A percentile compares a stretch with the other conserved stretches of the same genome.
phyloP scores from a whole-genome alignment of 192 early-diverging fungal genomes.

The Linnemannia schmuckeri region DNA sequence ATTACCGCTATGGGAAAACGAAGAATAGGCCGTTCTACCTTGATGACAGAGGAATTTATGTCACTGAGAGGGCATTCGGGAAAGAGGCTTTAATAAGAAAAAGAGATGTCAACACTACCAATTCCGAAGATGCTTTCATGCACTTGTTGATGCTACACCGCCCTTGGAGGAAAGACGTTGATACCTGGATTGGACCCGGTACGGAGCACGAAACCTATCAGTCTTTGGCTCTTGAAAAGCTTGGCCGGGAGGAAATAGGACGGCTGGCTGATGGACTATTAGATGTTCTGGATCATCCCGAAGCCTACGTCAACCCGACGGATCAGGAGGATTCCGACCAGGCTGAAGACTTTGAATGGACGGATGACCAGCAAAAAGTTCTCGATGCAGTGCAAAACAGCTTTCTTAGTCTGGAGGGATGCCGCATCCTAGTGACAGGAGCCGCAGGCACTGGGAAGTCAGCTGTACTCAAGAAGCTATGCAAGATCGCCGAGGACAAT shows the following conservation, averaged over 20 bases:
- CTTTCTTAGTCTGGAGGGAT: neutral
- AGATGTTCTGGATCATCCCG: constrained; percentile 16
- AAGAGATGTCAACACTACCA: constrained; percentile 14
- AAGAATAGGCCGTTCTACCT: neutral
- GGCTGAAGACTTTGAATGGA: neutral
- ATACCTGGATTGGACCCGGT: constrained; percentile 23
- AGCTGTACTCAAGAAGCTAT: neutral
- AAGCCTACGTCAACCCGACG: neutral
- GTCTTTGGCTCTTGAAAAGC: constrained; percentile 3
- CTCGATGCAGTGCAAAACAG: neutral
- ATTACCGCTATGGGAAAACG: constrained; percentile 13
- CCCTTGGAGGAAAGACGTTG: constrained; percentile 16
- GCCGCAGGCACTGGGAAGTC: constrained; percentile 33
- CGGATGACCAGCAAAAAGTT: constrained; percentile 20
- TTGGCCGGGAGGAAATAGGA: constrained; percentile 17
- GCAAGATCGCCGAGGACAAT: constrained; percentile 5
- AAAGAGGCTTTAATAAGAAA: constrained; percentile 13
- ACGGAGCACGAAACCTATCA: constrained; percentile 19
- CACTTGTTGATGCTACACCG: constrained; percentile 26
- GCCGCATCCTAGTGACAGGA: constrained; percentile 29
- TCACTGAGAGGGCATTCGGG: neutral
- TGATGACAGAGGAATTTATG: neutral
- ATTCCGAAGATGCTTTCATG: constrained; percentile 26
- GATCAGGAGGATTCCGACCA: neutral
- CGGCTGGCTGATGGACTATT: constrained; percentile 13